Base-by-base conservation (phyloP, 2,329 filamentous ascomycete genomes). In the Venturiaceae sp. region DNA sequence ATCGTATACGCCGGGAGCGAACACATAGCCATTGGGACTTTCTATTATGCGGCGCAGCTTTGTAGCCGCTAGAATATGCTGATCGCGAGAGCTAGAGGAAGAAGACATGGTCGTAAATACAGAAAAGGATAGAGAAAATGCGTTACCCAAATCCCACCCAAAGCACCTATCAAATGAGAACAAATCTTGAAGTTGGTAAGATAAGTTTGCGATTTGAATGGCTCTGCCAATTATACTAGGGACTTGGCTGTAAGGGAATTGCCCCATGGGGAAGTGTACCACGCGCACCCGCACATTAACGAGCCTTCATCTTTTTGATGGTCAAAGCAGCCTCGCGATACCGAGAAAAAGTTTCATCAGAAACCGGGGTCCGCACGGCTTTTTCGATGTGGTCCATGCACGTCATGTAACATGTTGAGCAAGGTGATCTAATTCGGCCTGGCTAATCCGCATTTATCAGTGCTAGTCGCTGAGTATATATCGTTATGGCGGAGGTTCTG, bases 1-100 rank as follows among this genome's bases (percentile, higher is more conserved):
- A 67, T 80, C 77, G 59, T 78, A 79, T n/a, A 80, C 76, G 13
- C 77, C 77, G 3, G 77, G 77, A 32, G 72, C 74, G 30, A 74
- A 66, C 32, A 79, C 63, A 61, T 3, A 66, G 58, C 58, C 33
- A 14, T 36, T 23, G 3, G 55, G 55, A 11, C 2, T 44, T 36
- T 52, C 55, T n/a, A 58, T 58, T 14, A 28, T 28, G 3, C 41
- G 55, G 37, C 55, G 55, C 19, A 58, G 16, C 34, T 58, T 58
- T 21, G 55, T 58, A n/a, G 55, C 55, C n/a, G 37, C 39, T 28
- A n/a, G 23, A 23, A 50, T 50, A 6, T 26, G 28, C 9, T 44
- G n/a, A 23, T 23, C 14, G n/a, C 19, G 37, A 16, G 37, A 3
- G 4, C n/a, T n/a, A n/a, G n/a, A n/a, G n/a, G n/a, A n/a, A n/a